phyloP scores from a whole-genome alignment of 768 basidiomycete genomes.

The Trametes cinnabarina region DNA sequence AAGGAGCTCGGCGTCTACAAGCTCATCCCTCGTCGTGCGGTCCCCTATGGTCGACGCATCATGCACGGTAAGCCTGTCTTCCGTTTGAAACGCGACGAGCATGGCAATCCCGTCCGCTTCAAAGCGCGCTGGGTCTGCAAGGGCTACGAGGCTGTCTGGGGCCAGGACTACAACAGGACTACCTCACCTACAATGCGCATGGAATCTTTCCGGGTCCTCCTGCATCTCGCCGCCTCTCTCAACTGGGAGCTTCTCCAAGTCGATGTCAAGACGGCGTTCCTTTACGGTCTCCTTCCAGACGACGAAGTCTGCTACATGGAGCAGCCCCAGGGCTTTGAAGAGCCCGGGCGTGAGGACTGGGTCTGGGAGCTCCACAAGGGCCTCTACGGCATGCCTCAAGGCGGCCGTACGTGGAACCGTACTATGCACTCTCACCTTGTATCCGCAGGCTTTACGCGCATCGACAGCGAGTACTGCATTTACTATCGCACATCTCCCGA shows the following conservation, averaged over 20 bases:
- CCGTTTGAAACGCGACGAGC: conserved; percentile 25
- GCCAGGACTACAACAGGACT: conserved; percentile 42
- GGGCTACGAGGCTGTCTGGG: conserved; percentile 41
- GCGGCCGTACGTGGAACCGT: conserved; percentile 18
- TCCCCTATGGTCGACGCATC: conserved; percentile 1
- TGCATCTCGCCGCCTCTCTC: conserved; percentile 34
- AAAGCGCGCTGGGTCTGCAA: conserved; percentile 43
- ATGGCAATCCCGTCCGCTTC: conserved; percentile 18
- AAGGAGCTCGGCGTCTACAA: conserved; percentile 20
- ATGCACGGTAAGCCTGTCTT: conserved; percentile 27
- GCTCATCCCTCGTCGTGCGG: conserved; percentile 24
- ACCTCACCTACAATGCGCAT: conserved; percentile 41
- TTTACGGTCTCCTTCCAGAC: conserved; percentile 30
- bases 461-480: conserved; percentile 17
- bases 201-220: conserved; percentile 38
- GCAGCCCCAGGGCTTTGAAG: conserved; percentile 28
- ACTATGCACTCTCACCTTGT: conserved; percentile 2
- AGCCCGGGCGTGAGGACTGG: background rate
- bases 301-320: conserved; percentile 37
- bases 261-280: conserved; percentile 41
- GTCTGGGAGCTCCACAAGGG: conserved; percentile 16
- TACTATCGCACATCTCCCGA: conserved; percentile 1
- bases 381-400: conserved; percentile 25
- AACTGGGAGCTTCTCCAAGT: conserved; percentile 40
- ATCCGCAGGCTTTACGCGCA: conserved; percentile 16